Percentiles rank a stretch among this genome's conserved stretches.
Evolutionary conservation across 768 basidiomycete genomes (phyloP).

Genomic region (Collybia mongolica): DNA sequence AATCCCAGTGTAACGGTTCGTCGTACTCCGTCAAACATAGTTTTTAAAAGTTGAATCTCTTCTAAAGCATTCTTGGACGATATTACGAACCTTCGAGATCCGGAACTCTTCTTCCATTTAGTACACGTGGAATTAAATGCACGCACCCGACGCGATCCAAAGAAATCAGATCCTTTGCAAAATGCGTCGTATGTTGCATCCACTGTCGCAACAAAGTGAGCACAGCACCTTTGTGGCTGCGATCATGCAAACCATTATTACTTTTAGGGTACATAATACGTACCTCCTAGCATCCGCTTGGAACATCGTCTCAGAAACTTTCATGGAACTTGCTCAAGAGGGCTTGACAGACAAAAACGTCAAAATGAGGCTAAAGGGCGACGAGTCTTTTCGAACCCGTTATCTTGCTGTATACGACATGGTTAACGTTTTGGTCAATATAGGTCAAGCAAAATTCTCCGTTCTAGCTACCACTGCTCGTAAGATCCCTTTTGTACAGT

Average conservation of each 20-base stretch:
- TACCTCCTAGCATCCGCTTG: conserved; percentile 84
- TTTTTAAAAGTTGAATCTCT: background rate
- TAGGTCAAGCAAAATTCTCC: conserved; percentile 65
- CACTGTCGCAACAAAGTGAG: conserved; percentile 57
- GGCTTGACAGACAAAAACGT: conserved; percentile 55
- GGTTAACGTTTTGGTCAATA: conserved; percentile 55
- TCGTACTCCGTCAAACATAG: conserved; percentile 1
- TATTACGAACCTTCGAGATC: conserved; percentile 65
- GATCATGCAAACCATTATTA: conserved; percentile 3
- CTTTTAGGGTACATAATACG: conserved; percentile 72
- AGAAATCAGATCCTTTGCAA: conserved; percentile 24
- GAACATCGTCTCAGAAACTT: conserved; percentile 63
- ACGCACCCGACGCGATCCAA: conserved; percentile 37
- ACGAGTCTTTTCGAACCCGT: conserved; percentile 48
- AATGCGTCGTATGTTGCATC: conserved; percentile 55
- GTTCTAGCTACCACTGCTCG: conserved; percentile 69
- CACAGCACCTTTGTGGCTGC: background rate
- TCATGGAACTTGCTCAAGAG: conserved; percentile 52
- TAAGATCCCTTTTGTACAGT: conserved; percentile 32
- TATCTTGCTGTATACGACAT: conserved; percentile 69
- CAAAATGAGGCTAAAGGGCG: conserved; percentile 50
- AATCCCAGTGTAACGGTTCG: conserved; percentile 72
- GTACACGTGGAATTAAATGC: conserved; percentile 58
- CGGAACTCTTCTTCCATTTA: conserved; percentile 55
- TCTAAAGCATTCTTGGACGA: conserved; percentile 64